Conservation (phyloP, 202 grass and related monocot genomes). For the Carex arenaria region DNA sequence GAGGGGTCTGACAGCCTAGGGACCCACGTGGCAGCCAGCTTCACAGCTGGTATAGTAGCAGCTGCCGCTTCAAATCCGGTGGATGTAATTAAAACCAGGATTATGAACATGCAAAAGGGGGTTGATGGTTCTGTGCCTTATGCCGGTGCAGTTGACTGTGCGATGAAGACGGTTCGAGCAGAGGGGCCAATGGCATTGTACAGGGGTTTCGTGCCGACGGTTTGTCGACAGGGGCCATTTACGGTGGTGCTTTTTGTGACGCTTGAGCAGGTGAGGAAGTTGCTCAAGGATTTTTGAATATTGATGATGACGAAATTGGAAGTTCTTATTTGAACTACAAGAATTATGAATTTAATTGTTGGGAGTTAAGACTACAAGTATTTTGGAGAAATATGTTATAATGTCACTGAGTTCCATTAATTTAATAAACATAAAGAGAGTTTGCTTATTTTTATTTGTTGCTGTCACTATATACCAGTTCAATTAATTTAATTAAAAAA, state of each 20-base stretch:
- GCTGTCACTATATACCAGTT: too few relatives aligned
- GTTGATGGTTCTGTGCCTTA: slow-evolving; percentile 61
- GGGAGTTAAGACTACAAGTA: neutral
- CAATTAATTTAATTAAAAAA: too few relatives aligned
- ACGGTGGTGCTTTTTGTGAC: slow-evolving; percentile 98
- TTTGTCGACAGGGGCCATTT: slow-evolving; percentile 84
- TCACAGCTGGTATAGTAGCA: slow-evolving; percentile 67
- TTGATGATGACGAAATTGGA: slow-evolving; percentile 17
- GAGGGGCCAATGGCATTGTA: slow-evolving; percentile 89
- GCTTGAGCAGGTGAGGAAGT: slow-evolving; percentile 97
- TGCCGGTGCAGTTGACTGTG: slow-evolving; percentile 94
- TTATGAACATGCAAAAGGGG: slow-evolving; percentile 99
- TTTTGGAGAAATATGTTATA: neutral
- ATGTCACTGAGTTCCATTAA: too few relatives aligned
- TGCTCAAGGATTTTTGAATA: slow-evolving; percentile 49
- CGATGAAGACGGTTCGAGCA: slow-evolving; percentile 69
- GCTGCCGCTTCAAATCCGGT: slow-evolving; percentile 80
- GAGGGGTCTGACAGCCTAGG: slow-evolving; percentile 43
- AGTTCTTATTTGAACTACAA: neutral
- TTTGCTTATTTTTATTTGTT: too few relatives aligned
- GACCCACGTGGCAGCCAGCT: slow-evolving; percentile 82
- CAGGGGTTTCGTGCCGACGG: slow-evolving; percentile 95
- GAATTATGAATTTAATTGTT: slow-evolving; percentile 2
- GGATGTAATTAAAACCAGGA: slow-evolving; percentile 88
- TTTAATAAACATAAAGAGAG: too few relatives aligned